Evolutionary conservation across 2,329 filamentous ascomycete genomes (phyloP).

Genomic region (Trematosphaeria pertusa): DNA sequence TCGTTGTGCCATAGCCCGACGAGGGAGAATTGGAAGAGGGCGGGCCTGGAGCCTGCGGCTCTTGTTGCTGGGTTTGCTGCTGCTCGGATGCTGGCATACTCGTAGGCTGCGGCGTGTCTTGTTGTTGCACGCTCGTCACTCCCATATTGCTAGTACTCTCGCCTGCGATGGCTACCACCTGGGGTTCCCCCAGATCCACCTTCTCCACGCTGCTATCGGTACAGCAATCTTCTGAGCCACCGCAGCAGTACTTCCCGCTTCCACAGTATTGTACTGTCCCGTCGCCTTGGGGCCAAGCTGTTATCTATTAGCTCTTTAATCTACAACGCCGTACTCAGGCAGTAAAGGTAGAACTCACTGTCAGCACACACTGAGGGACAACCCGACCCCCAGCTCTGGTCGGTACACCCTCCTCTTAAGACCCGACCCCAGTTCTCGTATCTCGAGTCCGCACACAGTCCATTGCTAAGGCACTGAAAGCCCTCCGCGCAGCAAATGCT

Average conservation of each 20-base stretch:
- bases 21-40: too few relatives aligned
- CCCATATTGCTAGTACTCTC: slow-evolving; percentile 3
- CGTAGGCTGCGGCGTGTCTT: neutral
- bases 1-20: neutral
- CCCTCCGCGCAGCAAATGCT: slow-evolving; percentile 23
- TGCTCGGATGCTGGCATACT: neutral
- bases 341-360: slow-evolving; percentile 9
- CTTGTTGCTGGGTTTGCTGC: neutral
- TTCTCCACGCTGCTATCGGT: slow-evolving; percentile 4
- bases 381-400: slow-evolving; percentile 15
- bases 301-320: neutral
- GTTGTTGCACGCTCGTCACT: neutral
- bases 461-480: slow-evolving; percentile 27
- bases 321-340: neutral
- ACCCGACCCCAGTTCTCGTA: slow-evolving; percentile 22
- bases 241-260: slow-evolving; percentile 27
- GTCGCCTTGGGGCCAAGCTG: slow-evolving; percentile 27
- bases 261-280: slow-evolving; percentile 24
- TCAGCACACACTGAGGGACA: slow-evolving; percentile 19
- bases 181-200: slow-evolving; percentile 16
- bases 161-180: slow-evolving; percentile 19
- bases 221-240: slow-evolving; percentile 14
- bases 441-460: slow-evolving; percentile 23
- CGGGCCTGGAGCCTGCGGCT: too few relatives aligned
- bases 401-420: slow-evolving; percentile 27